Evolutionary conservation across 2,329 filamentous ascomycete species (phyloP).

Genomic region (Arthrobotrys sphaeroides): DNA sequence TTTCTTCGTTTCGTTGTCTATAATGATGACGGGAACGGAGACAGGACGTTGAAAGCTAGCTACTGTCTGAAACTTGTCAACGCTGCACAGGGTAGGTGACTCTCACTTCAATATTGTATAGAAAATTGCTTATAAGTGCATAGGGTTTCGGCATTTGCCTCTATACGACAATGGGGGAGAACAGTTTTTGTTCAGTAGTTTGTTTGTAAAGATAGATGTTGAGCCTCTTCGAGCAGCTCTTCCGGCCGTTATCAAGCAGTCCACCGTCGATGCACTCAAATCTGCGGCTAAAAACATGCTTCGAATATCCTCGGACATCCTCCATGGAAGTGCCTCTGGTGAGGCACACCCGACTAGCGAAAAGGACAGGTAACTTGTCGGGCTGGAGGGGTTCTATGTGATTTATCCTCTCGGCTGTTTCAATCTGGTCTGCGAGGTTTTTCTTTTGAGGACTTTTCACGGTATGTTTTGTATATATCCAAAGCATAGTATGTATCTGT

Average conservation of each 20-base stretch:
- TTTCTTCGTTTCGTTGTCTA: slow-evolving; percentile 94
- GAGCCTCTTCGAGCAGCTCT: slow-evolving; percentile 69
- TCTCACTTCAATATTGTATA: not conserved
- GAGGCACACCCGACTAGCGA: not conserved
- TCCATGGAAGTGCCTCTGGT: slow-evolving; percentile 18
- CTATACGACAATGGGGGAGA: slow-evolving; percentile 88
- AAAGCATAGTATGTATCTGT: too few relatives aligned
- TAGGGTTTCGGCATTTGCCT: slow-evolving; percentile 85
- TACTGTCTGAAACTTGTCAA: slow-evolving; percentile 93
- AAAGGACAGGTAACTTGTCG: not conserved
- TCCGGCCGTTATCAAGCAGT: slow-evolving; percentile 64
- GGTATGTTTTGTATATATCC: not conserved
- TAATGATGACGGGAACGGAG: slow-evolving; percentile 79
- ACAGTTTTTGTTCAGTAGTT: slow-evolving; percentile 90
- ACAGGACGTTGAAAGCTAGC: slow-evolving; percentile 76
- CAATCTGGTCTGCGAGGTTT: not conserved
- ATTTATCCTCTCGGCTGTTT: not conserved
- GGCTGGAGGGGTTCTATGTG: not conserved
- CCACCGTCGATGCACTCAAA: slow-evolving; percentile 57
- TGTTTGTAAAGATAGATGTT: slow-evolving; percentile 87
- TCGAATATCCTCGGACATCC: slow-evolving; percentile 39
- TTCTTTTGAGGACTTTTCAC: not conserved
- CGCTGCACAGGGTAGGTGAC: slow-evolving; percentile 73
- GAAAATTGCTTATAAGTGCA: not conserved
- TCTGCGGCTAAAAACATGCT: slow-evolving; percentile 50